These are phyloP conservation scores for Carpinus fangiana DNA, from an alignment of 306 rosid species.

Conservation along the genomic window DNA sequence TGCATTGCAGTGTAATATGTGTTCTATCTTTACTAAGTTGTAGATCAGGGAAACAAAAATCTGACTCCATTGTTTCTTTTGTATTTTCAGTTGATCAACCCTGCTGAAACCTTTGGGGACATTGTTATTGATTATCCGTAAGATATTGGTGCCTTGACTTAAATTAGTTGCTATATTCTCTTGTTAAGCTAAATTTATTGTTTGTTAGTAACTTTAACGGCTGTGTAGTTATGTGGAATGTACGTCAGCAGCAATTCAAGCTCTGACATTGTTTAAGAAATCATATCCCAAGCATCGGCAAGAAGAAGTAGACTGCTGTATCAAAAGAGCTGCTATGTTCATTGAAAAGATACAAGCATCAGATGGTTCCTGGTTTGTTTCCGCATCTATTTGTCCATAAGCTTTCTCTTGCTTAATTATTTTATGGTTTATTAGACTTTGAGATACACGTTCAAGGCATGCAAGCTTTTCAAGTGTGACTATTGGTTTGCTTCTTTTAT, in stretches of 20 bases:
- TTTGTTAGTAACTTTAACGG: slow-evolving; percentile 2
- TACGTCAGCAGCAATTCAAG: slow-evolving; percentile 89
- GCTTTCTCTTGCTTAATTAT: slow-evolving; percentile 10
- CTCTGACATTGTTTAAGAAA: slow-evolving; percentile 55
- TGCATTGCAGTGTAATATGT: neutral
- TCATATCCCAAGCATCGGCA: slow-evolving; percentile 64
- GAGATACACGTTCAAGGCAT: slow-evolving; percentile 7
- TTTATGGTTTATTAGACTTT: slow-evolving; percentile 11
- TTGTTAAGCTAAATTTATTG: neutral
- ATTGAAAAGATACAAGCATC: slow-evolving; percentile 62
- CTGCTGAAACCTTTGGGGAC: slow-evolving; percentile 97
- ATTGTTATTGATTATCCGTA: slow-evolving; percentile 94
- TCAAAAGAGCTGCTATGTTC: slow-evolving; percentile 51
- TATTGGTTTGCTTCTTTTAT: slow-evolving; percentile 10
- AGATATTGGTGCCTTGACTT: slow-evolving; percentile 43
- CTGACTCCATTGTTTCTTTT: slow-evolving; percentile 23
- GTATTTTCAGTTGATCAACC: slow-evolving; percentile 73
- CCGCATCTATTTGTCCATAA: slow-evolving; percentile 17
- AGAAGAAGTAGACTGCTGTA: slow-evolving; percentile 61
- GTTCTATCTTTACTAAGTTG: neutral
- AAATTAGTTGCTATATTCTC: slow-evolving; percentile 11
- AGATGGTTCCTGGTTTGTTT: slow-evolving; percentile 87
- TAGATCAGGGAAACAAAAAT: slow-evolving; percentile 15
- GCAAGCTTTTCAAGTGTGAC: slow-evolving; percentile 18
- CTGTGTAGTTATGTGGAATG: slow-evolving; percentile 77